Evolutionary conservation across 495 filamentous ascomycete genomes (phyloP), one percentile per base, ranked within the genome.

Genomic region (Aspergillus cavernicola): DNA sequence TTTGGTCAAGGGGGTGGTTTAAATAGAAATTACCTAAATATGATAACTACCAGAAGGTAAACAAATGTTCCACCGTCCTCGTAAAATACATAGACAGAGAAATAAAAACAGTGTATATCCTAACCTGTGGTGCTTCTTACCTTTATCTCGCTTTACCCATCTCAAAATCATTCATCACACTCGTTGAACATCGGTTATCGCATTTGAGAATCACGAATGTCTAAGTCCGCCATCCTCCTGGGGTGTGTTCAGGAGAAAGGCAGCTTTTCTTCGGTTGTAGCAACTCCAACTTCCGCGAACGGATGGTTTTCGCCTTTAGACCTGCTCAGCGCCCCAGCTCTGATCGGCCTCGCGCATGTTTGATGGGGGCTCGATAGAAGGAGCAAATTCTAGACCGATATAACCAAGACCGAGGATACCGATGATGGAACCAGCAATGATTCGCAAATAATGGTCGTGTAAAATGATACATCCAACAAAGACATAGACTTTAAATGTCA

Each of bases 341-440:
- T 82, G 85, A 71, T 93, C 90, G 52, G 80, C 78, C 70, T 95
- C 91, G 69, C 93, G 84, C 95, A 99, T 99, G 75, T 96, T 99
- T 61, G 90, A 85, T 16, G 95, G 95, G 18, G 95, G 92, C 78
- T 99, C 93, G 65, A 99, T 96, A 33, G 85, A 91, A 0, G 95
- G 93, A 51, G 97, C 85, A 71, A 90, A 99, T 74, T 97, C 92
- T 58, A 97, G 81, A 16, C 80, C 88, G 43, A 83, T 73, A 71
- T 97, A 98, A 32, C 67, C 85, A 35, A 95, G 61, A 48, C 92
- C 92, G 52, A 88, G 78, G 41, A 92, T 54, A 33, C 83, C 90
- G 53, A 97, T 74, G 60, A 91, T 72, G 22, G 81, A 78, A 43
- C 86, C 89, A 48, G 85, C 80, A 50, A 92, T 81, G 59, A 75